These are phyloP conservation scores for Ceratocystiopsis sp. DNA, from an alignment of 2,329 filamentous ascomycete species.

Conservation along the genomic window DNA sequence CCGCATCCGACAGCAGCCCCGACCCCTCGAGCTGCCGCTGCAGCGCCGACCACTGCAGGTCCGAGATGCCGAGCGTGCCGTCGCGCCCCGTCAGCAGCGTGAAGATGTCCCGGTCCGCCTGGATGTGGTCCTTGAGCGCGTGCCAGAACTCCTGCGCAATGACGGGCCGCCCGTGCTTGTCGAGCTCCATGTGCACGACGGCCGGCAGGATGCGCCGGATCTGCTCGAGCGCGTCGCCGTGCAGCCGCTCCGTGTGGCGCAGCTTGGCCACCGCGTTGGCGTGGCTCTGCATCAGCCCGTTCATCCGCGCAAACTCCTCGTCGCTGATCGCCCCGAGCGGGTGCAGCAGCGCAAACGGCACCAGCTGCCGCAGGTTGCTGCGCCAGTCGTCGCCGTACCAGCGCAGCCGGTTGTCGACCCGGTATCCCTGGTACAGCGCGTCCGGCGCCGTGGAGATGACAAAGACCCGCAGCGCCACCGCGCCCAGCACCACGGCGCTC, in stretches of 20 bases:
- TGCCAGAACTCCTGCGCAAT: conserved; percentile 49
- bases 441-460: conserved; percentile 7
- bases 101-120: conserved; percentile 28
- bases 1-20: conserved; percentile 13
- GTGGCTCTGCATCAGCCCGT: conserved; percentile 12
- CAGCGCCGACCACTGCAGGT: conserved; percentile 30
- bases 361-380: conserved; percentile 10
- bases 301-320: conserved; percentile 10
- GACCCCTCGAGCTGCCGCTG: conserved; percentile 21
- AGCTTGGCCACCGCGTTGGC: conserved; percentile 13
- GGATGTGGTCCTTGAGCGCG: conserved; percentile 39
- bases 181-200: conserved; percentile 35
- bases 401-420: conserved; percentile 10
- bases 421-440: conserved; percentile 10
- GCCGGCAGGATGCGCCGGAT: conserved; percentile 36
- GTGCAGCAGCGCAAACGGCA: conserved; percentile 10
- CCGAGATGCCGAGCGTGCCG: conserved; percentile 23
- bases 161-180: conserved; percentile 31
- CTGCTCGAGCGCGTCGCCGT: conserved; percentile 22
- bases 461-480: conserved; percentile 6
- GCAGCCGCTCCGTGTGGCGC: conserved; percentile 16
- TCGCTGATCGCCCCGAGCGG: conserved; percentile 11
- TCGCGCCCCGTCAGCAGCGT: conserved; percentile 24
- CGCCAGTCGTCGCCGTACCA: conserved; percentile 12
- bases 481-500: conserved; percentile 5